Evolutionary conservation across 1,284 basidiomycete genomes (phyloP).

Genomic region (Lentinula novae-zelandiae): DNA sequence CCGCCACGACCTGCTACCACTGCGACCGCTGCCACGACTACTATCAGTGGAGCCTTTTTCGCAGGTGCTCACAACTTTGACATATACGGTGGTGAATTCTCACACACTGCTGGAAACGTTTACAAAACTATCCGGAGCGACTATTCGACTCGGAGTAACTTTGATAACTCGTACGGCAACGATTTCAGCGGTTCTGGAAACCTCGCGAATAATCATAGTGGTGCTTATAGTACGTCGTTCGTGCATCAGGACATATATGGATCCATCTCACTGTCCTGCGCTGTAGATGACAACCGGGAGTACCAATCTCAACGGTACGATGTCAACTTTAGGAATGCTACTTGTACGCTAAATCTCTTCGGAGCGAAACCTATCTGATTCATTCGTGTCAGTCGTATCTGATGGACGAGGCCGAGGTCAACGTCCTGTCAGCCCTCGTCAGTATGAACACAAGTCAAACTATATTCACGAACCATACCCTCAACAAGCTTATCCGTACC

Average conservation of each 20-base stretch:
- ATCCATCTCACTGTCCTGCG: neutral
- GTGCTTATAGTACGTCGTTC: neutral
- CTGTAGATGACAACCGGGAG: neutral
- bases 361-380: neutral
- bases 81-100: neutral
- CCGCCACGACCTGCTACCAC: neutral
- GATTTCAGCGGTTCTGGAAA: neutral
- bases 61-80: slow-evolving; percentile 1
- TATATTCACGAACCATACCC: neutral
- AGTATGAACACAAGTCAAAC: neutral
- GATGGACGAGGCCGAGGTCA: neutral
- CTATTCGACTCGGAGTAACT: neutral
- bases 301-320: neutral
- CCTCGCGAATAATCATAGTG: neutral
- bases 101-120: neutral
- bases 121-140: neutral
- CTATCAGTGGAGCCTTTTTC: neutral
- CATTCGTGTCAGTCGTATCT: neutral
- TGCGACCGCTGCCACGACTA: neutral
- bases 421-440: neutral
- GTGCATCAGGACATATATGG: neutral
- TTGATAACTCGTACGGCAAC: neutral
- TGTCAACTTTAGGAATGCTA: neutral
- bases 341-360: neutral
- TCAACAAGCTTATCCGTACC: neutral